Evolutionary conservation across 2,329 filamentous ascomycete genomes (phyloP), one percentile per base, ranked within the genome.

Genomic region (Cladosporium cucumerinum): DNA sequence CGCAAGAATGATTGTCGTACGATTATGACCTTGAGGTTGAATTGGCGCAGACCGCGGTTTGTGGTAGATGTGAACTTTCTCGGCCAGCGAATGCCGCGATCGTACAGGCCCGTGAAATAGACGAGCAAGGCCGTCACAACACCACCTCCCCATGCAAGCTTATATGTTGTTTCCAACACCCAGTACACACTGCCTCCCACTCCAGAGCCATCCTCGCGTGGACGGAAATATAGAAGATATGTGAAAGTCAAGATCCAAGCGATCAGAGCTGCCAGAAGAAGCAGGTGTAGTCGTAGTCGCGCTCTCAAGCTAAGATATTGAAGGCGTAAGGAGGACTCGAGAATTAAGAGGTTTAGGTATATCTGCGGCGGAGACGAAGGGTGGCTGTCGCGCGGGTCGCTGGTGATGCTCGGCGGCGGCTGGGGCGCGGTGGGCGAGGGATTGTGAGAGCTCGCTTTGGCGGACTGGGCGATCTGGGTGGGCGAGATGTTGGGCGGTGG

Each of bases 81-180:
- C 58, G 95, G 95, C 93, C 95, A 98, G 68, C 93, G 87, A 63
- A 99, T 89, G 34, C 95, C 95, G 64, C 94, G 87, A 74, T 98
- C 94, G 91, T 94, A 99, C 77, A 97, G 93, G 30, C 95, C 95
- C 0, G 94, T 97, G 18, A 88, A 93, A 92, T 93, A 97, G 70
- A 98, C 89, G 39, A 99, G 82, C 51, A 93, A 84, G 39, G 87
- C 90, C 0, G 93, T 97, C 66, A 97, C 89, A 66, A 96, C 85
- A 55, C 95, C 95, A 26, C 92, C 93, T 78, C 96, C 91, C 74
- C 97, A 90, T 72, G 91, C 94, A 61, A 99, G 87, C 77, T 95
- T 96, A 79, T 98, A 92, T 8, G 86, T 86, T 75, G 91, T 91
- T 73, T 98, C 94, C 3, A 98, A 86, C 30, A 96, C 89, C 94